Percentiles rank a stretch among this genome's conserved stretches.
phyloP scores from a whole-genome alignment of 257 asterid species.

The Misopates orontium region DNA sequence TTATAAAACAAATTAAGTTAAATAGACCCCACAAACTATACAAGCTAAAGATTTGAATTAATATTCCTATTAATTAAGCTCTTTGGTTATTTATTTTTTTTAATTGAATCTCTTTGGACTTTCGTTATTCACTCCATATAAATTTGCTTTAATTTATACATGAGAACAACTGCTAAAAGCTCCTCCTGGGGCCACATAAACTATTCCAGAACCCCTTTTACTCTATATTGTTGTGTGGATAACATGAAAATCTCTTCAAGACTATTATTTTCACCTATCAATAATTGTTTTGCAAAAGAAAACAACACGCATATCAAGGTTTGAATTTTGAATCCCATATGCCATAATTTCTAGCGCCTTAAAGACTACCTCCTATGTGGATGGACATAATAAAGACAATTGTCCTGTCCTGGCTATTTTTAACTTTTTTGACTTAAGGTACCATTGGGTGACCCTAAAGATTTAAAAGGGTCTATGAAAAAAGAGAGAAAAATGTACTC shows the following conservation, averaged over 20 bases:
- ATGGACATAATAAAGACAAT: conserved; percentile 16
- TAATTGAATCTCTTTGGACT: no score
- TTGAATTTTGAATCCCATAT: background rate
- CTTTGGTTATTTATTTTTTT: no score
- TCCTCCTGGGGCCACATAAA: no score
- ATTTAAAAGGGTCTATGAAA: conserved; percentile 9
- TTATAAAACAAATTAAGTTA: no score
- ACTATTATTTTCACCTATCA: background rate
- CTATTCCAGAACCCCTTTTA: background rate
- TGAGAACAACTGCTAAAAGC: background rate
- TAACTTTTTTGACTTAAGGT: conserved; percentile 32
- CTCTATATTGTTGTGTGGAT: background rate
- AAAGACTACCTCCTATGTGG: conserved; percentile 6
- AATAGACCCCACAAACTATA: no score
- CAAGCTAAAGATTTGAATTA: no score
- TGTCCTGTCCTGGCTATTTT: conserved; percentile 11
- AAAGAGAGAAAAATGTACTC: conserved; percentile 4
- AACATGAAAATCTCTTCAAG: background rate
- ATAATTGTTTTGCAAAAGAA: background rate
- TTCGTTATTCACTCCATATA: no score
- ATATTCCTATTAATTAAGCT: no score
- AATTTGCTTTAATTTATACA: background rate
- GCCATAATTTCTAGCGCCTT: conserved; percentile 13
- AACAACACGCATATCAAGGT: conserved; percentile 9
- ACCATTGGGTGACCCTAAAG: conserved; percentile 12